Conservation (phyloP, 768 basidiomycete species). For the Paxillus ammoniavirescens region DNA sequence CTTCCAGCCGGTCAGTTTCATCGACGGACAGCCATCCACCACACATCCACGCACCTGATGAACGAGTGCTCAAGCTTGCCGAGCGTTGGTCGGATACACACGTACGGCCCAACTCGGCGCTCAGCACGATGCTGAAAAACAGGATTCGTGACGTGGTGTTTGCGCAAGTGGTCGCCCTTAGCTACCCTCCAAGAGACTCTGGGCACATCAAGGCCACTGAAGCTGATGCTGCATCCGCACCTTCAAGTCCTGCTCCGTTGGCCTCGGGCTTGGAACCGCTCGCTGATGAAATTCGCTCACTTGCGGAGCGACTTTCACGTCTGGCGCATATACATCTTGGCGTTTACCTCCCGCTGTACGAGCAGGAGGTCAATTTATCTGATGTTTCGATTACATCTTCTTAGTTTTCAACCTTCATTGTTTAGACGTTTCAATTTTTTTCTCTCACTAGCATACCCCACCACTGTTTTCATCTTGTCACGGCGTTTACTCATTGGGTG, state of each 20-base stretch:
- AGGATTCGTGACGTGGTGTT: slow-evolving; percentile 66
- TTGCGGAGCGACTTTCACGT: slow-evolving; percentile 70
- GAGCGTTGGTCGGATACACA: slow-evolving; percentile 72
- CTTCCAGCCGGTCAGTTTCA: slow-evolving; percentile 24
- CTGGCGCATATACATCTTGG: slow-evolving; percentile 73
- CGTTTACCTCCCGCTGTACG: slow-evolving; percentile 76
- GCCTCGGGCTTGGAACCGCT: slow-evolving; percentile 72
- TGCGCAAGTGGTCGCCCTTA: slow-evolving; percentile 51
- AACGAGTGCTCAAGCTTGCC: slow-evolving; percentile 55
- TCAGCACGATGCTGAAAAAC: slow-evolving; percentile 59
- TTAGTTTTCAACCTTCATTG: slow-evolving; percentile 13
- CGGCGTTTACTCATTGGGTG: slow-evolving; percentile 16
- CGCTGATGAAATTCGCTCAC: slow-evolving; percentile 58
- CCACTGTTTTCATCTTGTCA: slow-evolving; percentile 27
- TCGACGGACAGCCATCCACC: slow-evolving; percentile 24
- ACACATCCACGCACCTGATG: slow-evolving; percentile 40
- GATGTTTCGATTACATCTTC: slow-evolving; percentile 17
- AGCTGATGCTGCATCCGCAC: slow-evolving; percentile 5
- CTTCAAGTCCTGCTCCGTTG: slow-evolving; percentile 17
- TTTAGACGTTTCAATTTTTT: slow-evolving; percentile 20
- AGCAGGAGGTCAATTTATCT: slow-evolving; percentile 48
- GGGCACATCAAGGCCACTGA: slow-evolving; percentile 29
- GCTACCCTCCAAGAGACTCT: slow-evolving; percentile 47
- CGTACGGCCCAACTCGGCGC: slow-evolving; percentile 56
- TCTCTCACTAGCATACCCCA: slow-evolving; percentile 26